Evolutionary conservation across 2,329 filamentous ascomycete genomes (phyloP).

Genomic region (Arthrocladium fulminans): DNA sequence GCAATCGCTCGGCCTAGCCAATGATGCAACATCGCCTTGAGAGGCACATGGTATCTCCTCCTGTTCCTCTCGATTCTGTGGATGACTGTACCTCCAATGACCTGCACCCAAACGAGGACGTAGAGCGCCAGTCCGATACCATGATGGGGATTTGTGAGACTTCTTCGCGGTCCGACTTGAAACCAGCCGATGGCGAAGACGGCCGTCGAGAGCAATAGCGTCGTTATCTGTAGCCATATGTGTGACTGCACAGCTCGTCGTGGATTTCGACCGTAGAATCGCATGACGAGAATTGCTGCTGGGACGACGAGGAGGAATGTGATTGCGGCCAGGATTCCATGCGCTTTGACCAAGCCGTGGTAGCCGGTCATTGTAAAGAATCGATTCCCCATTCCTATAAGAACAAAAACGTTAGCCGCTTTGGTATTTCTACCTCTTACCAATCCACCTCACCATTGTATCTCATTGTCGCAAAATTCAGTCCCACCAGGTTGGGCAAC

Average conservation of each 20-base stretch:
- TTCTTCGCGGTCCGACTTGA: slow-evolving; percentile 52
- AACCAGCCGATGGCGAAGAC: slow-evolving; percentile 55
- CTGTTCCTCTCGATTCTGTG: slow-evolving; percentile 46
- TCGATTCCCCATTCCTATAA: slow-evolving; percentile 56
- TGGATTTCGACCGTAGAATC: slow-evolving; percentile 50
- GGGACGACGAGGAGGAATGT: slow-evolving; percentile 54
- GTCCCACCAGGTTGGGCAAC: slow-evolving; percentile 53
- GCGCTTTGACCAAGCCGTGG: slow-evolving; percentile 49
- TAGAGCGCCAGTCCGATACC: slow-evolving; percentile 58
- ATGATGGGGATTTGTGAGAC: slow-evolving; percentile 58
- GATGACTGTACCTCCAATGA: slow-evolving; percentile 50
- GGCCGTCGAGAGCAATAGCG: slow-evolving; percentile 52
- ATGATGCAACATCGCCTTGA: slow-evolving; percentile 65
- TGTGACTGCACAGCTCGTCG: slow-evolving; percentile 51
- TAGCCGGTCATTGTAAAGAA: slow-evolving; percentile 53
- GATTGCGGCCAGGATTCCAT: slow-evolving; percentile 52
- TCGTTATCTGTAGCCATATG: slow-evolving; percentile 55
- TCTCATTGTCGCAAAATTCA: slow-evolving; percentile 58
- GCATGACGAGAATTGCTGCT: slow-evolving; percentile 49
- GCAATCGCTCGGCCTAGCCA: slow-evolving; percentile 75
- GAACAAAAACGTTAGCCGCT: slow-evolving; percentile 13
- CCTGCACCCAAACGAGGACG: slow-evolving; percentile 50
- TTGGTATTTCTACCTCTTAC: neutral
- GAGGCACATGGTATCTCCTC: slow-evolving; percentile 45
- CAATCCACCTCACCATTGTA: slow-evolving; percentile 49